phyloP scores from a whole-genome alignment of 129 eudicot genomes.

The Flaveria bidentis region DNA sequence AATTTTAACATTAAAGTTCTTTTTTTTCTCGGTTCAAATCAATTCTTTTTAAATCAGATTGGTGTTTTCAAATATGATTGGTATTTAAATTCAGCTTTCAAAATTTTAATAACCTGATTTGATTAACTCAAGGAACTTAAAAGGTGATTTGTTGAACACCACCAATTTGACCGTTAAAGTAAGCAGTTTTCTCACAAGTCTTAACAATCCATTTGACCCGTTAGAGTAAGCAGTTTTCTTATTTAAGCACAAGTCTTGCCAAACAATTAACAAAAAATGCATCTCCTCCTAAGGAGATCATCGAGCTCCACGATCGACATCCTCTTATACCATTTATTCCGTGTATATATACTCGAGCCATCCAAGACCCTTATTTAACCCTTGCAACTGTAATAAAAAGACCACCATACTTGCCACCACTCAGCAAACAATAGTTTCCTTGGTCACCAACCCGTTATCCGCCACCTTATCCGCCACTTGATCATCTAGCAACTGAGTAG shows the following conservation, averaged over 20 bases:
- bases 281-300: constrained; percentile 25
- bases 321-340: constrained; percentile 14
- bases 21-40: no score
- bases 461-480: constrained; percentile 26
- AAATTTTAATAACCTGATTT: no score
- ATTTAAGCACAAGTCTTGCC: constrained; percentile 24
- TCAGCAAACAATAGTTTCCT: constrained; percentile 29
- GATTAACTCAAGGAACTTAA: no score
- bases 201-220: neutral
- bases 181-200: neutral
- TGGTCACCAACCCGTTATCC: constrained; percentile 31
- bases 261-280: constrained; percentile 19
- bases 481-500: constrained; percentile 32
- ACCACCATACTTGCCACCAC: neutral
- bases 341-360: constrained; percentile 1
- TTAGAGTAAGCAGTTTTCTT: constrained; percentile 11
- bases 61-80: no score
- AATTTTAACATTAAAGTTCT: no score
- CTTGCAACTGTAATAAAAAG: neutral
- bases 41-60: no score
- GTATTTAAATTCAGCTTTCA: no score
- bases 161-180: neutral
- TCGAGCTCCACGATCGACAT: constrained; percentile 20
- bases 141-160: no score
- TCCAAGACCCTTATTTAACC: constrained; percentile 26